phyloP scores from a whole-genome alignment of 2,329 filamentous ascomycete species.

The Calonectria hawksworthii region DNA sequence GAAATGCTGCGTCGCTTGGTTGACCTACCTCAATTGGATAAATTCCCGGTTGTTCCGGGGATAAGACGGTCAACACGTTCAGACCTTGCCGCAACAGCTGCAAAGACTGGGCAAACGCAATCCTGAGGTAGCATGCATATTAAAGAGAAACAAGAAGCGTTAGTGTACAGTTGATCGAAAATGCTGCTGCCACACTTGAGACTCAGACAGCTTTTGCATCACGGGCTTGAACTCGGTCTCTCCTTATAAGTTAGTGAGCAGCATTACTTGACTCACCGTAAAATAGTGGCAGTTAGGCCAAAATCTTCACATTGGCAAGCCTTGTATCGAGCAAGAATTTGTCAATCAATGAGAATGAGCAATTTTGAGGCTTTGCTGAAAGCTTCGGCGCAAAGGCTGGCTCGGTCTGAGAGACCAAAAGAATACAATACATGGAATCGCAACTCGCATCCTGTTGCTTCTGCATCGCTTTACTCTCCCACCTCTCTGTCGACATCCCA shows the following conservation, averaged over 20 bases:
- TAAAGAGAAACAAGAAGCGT: neutral
- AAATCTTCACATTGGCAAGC: neutral
- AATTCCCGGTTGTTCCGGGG: neutral
- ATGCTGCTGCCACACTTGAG: neutral
- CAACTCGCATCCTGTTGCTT: neutral
- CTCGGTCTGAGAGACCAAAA: neutral
- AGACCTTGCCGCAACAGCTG: neutral
- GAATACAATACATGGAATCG: neutral
- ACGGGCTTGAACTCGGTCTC: too few relatives aligned
- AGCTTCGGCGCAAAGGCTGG: neutral
- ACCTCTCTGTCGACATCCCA: constrained; percentile 35
- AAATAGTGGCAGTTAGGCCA: neutral
- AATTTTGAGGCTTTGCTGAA: neutral
- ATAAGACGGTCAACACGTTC: neutral
- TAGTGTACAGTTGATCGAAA: neutral
- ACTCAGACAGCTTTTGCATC: too few relatives aligned
- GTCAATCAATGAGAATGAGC: neutral
- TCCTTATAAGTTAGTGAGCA: too few relatives aligned
- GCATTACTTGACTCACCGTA: neutral
- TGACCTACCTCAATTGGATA: neutral
- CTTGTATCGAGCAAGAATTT: neutral
- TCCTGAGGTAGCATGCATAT: neutral
- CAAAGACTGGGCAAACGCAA: neutral
- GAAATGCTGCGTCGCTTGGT: neutral
- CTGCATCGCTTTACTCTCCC: constrained; percentile 23